Percentiles rank a stretch among this genome's conserved stretches.
phyloP scores from a whole-genome alignment of 768 basidiomycete genomes.

The Chalciporus sphaerocephalus region DNA sequence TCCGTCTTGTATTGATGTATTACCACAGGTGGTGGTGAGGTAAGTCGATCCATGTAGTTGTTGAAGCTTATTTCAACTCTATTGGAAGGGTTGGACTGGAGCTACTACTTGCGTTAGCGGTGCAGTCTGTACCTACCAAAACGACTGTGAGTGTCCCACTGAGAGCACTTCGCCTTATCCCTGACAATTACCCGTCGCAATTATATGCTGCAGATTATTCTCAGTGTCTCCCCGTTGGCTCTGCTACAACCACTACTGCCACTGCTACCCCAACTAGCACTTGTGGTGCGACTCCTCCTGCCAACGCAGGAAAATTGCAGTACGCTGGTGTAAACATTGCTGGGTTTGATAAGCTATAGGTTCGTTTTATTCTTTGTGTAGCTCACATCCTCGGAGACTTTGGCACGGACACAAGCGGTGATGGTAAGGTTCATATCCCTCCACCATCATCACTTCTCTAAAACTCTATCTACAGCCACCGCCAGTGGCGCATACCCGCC shows the following conservation, averaged over 20 bases:
- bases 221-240: slow-evolving; percentile 5
- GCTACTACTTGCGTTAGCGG: slow-evolving; percentile 7
- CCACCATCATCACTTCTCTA: not conserved
- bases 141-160: slow-evolving; percentile 10
- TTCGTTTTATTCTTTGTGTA: not conserved
- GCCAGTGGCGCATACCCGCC: slow-evolving; percentile 11
- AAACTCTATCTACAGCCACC: not conserved
- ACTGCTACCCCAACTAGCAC: not conserved
- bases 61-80: not conserved
- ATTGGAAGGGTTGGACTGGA: slow-evolving; percentile 6
- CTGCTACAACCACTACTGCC: not conserved
- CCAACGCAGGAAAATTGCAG: slow-evolving; percentile 7
- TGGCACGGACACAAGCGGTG: slow-evolving; percentile 8
- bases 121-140: slow-evolving; percentile 4
- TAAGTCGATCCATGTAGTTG: not conserved
- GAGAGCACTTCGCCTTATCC: no score
- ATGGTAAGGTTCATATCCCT: not conserved
- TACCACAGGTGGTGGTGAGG: slow-evolving; percentile 10
- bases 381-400: slow-evolving; percentile 2
- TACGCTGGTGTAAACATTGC: slow-evolving; percentile 13
- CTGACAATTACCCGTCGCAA: not conserved
- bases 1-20: not conserved
- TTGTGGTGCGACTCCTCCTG: slow-evolving; percentile 1
- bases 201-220: slow-evolving; percentile 5
- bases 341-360: slow-evolving; percentile 8